Base-by-base conservation (phyloP, 2,329 filamentous ascomycete genomes). In the Thelonectria rubi region DNA sequence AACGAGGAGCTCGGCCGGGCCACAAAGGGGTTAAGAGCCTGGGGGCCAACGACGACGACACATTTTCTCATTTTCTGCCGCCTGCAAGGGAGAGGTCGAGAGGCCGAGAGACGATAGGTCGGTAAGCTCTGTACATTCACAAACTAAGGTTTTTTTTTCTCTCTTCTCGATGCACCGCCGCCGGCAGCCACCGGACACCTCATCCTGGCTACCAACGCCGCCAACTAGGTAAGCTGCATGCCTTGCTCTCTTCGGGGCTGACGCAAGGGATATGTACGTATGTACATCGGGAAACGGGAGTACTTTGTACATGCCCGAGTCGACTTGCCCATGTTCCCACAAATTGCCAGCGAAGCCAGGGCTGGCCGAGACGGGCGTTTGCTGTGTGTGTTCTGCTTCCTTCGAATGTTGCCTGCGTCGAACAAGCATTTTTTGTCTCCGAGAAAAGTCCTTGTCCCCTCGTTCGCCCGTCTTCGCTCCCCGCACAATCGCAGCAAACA, bases 391-490 rank as follows among this genome's bases (percentile, higher is more conserved):
- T 9, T 30, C 5, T 30, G 8, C 26, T 30, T 30, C 26, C 26
- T 30, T 30, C 26, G 26, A 30, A 30, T 9, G 7, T 24, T 9
- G 26, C 26, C 26, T 9, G 26, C 26, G 10, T 24, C 21, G 10
- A 30, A 8, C 34, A 37, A 15, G 34, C 34, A 37, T 37, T 4
- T 15, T 37, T 15, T 30, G 10, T 30, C 34, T 15, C 34, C 34
- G 3, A 37, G 9, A 7, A 3, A 15, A 14, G 34, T 37, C 34
- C 47, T 26, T 15, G 17, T 47, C 47, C 26, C 10, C 47, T 18
- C 7, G 43, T 55, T 46, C 51, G 49, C n/a, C 39, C n/a, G 18
- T 46, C 48, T 47, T 55, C 52, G 52, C 58, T 53, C 34, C 52
- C 40, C 14, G 47, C 21, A 52, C 55, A 14, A 24, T n/a, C n/a